A percentile compares a stretch with the other conserved stretches of the same genome.
Conservation (phyloP, 495 filamentous ascomycete genomes). For the Aspergillus nidulans region DNA sequence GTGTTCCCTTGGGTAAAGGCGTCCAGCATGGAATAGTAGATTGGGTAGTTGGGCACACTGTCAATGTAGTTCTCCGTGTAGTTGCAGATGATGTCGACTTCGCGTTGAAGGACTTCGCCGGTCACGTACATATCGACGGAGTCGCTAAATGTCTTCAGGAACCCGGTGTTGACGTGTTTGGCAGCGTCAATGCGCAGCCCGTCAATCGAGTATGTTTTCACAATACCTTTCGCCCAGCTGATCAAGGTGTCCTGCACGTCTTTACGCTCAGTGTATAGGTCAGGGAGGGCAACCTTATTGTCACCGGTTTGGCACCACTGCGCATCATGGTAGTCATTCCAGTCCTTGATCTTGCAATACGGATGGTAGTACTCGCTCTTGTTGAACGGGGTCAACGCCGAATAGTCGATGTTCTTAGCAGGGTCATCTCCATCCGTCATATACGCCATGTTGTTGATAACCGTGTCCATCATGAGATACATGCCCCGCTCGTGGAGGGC, state of each 20-base stretch:
- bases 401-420: conserved; percentile 45
- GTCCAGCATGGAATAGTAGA: conserved; percentile 10
- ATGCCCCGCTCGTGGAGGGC: conserved; percentile 25
- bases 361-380: conserved; percentile 53
- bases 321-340: conserved; percentile 15
- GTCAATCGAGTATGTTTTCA: conserved; percentile 64
- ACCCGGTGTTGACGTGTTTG: conserved; percentile 55
- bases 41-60: conserved; percentile 32
- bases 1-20: conserved; percentile 4
- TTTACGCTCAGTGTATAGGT: conserved; percentile 55
- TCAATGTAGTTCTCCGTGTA: conserved; percentile 9
- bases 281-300: conserved; percentile 53
- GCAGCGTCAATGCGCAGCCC: conserved; percentile 65
- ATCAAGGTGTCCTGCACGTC: conserved; percentile 48
- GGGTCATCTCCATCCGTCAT: conserved; percentile 34
- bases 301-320: conserved; percentile 56
- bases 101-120: conserved; percentile 6
- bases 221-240: conserved; percentile 54
- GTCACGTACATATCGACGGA: conserved; percentile 7
- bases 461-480: conserved; percentile 67
- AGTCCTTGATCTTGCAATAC: conserved; percentile 52
- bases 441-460: conserved; percentile 65
- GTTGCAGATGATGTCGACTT: conserved; percentile 3
- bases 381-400: conserved; percentile 55
- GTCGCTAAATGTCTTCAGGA: conserved; percentile 36